Evolutionary conservation across 2,329 filamentous ascomycete genomes (phyloP), one percentile per base, ranked within the genome.

Genomic region (Trichocomaceae sp.): DNA sequence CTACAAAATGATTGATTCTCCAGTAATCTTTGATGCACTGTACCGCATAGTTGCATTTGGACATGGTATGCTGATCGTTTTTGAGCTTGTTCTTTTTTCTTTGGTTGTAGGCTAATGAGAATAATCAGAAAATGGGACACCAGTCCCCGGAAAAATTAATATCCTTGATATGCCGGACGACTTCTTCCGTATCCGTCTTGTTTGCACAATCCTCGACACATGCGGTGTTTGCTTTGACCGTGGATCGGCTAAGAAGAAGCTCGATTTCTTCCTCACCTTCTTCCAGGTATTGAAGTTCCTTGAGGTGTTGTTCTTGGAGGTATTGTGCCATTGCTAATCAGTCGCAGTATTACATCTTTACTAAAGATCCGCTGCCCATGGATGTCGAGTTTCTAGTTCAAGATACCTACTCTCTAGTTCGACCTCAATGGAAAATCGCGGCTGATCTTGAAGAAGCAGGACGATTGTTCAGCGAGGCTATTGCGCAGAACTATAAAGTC

Each of bases 321-420:
- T 50, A 29, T 29, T 44, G 33, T 45, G 49, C n/a, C 47, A 44
- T 59, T 64, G 47, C 63, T 58, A 54, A 47, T 29, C 57, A 45
- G n/a, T 48, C 31, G n/a, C 60, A 88, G 81, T 97, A 96, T 71
- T 99, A 99, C 72, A 86, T 97, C 62, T 85, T 87, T 64, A 90
- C 88, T 19, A 99, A 99, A 72, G 84, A 92, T 19, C 80, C 87
- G 0, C 73, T 96, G 39, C 93, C 95, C 0, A 95, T 99, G 89
- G 93, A 99, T 61, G 88, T 97, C 47, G 93, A 99, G 56, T 99
- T 99, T 68, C 85, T 96, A 46, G 83, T 99, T 6, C 91, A 96
- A 69, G 93, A 99, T 69, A 91, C 88, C 0, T 97, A 88, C 72
- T 84, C 86, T 23, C 74, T 90, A 33, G 86, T 90, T 12, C 83